These are phyloP conservation scores for Orbilia javanica DNA, from an alignment of 2,329 filamentous ascomycete genomes.

Conservation along the genomic window DNA sequence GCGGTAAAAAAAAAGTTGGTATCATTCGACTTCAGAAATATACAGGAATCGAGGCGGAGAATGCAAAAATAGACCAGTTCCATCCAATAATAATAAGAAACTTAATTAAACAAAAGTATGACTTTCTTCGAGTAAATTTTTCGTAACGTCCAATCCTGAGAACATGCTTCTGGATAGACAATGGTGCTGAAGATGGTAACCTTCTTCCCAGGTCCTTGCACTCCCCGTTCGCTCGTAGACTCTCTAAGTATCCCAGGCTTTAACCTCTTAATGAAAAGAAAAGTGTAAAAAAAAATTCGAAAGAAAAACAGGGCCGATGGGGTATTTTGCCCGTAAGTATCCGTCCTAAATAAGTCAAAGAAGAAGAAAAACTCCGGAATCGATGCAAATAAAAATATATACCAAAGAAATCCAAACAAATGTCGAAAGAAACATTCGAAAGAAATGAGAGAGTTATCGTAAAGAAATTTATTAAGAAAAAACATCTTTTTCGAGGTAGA, in stretches of 20 bases:
- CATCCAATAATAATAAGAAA: slow-evolving; percentile 19
- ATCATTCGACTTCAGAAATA: slow-evolving; percentile 42
- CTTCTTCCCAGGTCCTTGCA: slow-evolving; percentile 2
- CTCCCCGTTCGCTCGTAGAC: not conserved
- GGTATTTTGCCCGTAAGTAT: slow-evolving; percentile 20
- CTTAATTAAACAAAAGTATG: slow-evolving; percentile 13
- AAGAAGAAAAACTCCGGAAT: slow-evolving; percentile 36
- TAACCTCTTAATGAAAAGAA: slow-evolving; percentile 16
- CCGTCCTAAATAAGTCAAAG: slow-evolving; percentile 14
- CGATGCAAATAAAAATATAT: slow-evolving; percentile 37
- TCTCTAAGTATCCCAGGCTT: not conserved
- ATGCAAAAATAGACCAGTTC: slow-evolving; percentile 24
- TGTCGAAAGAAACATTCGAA: slow-evolving; percentile 26
- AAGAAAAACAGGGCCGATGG: slow-evolving; percentile 24
- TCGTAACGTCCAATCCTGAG: slow-evolving; percentile 12
- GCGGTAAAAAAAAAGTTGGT: slow-evolving; percentile 29
- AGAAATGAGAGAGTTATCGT: slow-evolving; percentile 38
- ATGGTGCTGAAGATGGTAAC: not conserved
- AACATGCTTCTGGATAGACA: slow-evolving; percentile 9
- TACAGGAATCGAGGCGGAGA: slow-evolving; percentile 29
- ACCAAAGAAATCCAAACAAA: slow-evolving; percentile 34
- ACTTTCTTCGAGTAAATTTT: slow-evolving; percentile 20
- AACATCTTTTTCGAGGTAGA: slow-evolving; percentile 30
- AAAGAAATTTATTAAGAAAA: slow-evolving; percentile 13
- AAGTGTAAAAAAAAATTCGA: slow-evolving; percentile 27